Evolutionary conservation across 495 filamentous ascomycete genomes (phyloP), one percentile per base, ranked within the genome.

Genomic region (Penicillium waksmanii): DNA sequence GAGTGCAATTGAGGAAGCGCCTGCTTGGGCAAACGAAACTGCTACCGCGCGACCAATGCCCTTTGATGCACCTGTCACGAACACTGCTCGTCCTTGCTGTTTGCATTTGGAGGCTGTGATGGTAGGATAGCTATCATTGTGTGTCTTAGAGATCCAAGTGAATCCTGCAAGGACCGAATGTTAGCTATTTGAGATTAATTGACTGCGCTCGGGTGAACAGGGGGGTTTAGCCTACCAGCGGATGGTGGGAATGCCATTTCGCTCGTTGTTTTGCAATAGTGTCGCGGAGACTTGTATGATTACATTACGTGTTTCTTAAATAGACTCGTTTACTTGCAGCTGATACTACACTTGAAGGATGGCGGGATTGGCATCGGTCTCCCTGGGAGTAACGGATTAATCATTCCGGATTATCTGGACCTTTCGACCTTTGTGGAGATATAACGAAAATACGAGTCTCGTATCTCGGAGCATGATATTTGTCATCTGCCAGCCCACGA

Each of bases 261-360:
- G 36, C 36, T 40, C 15, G 36, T 40, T 40, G 11, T n/a, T 12
- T n/a, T 40, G 36, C 15, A 40, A 40, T n/a, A 40, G 15, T 40
- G 36, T 40, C 36, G 36, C 36, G 36, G 36, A 40, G 15, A 13
- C 12, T 40, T 40, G 36, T 12, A 40, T 40, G 36, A 40, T 40
- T 40, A 40, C 36, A 40, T 40, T 40, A 40, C 36, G 12, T 40
- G 36, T 40, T 40, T 40, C 36, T 40, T 40, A 40, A 40, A 40
- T 40, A 40, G 15, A 40, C 15, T n/a, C 36, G 27, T 31, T 31
- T 31, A 40, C 15, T 40, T 40, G 36, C 36, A n/a, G 36, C 36
- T 12, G 36, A 40, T 40, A 40, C 12, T 40, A 40, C 27, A 31
- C 27, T 31, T 31, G 27, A n/a, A 40, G 36, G 15, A 40, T 40